Evolutionary conservation across 345 rosid genomes (phyloP).

Genomic region (Lepidium africanum): DNA sequence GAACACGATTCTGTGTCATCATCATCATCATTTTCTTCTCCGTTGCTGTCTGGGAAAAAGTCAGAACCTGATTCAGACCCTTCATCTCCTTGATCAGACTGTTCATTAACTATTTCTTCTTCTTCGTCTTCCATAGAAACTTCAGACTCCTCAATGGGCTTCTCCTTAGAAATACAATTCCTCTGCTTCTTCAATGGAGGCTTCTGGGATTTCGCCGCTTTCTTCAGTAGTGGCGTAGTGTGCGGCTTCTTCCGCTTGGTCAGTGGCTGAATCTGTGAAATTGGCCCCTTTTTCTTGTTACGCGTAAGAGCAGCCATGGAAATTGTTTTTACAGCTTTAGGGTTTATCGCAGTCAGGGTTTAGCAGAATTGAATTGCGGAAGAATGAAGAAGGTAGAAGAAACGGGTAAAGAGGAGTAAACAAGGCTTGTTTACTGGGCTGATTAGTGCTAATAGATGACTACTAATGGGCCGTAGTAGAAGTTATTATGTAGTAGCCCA

Average conservation of each 20-base stretch:
- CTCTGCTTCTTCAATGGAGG: conserved; percentile 52
- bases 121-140: conserved; percentile 32
- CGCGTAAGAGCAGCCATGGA: conserved; percentile 36
- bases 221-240: neutral
- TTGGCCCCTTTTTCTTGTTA: conserved; percentile 46
- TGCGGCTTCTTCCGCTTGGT: neutral
- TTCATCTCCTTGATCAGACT: conserved; percentile 26
- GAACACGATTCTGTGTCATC: neutral
- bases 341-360: conserved; percentile 22
- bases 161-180: conserved; percentile 29
- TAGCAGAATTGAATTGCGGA: neutral
- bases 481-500: neutral
- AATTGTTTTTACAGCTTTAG: conserved; percentile 1
- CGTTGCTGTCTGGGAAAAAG: conserved; percentile 12
- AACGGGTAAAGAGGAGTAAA: neutral
- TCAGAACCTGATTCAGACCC: conserved; percentile 14
- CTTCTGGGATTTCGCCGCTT: conserved; percentile 24
- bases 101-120: conserved; percentile 22
- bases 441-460: neutral
- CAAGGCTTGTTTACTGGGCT: neutral
- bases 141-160: conserved; percentile 30
- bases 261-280: conserved; percentile 26
- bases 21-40: neutral
- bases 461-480: neutral
- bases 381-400: neutral